These are phyloP conservation scores for Xylaria sp. DNA, from an alignment of 2,329 filamentous ascomycete species.

Conservation along the genomic window DNA sequence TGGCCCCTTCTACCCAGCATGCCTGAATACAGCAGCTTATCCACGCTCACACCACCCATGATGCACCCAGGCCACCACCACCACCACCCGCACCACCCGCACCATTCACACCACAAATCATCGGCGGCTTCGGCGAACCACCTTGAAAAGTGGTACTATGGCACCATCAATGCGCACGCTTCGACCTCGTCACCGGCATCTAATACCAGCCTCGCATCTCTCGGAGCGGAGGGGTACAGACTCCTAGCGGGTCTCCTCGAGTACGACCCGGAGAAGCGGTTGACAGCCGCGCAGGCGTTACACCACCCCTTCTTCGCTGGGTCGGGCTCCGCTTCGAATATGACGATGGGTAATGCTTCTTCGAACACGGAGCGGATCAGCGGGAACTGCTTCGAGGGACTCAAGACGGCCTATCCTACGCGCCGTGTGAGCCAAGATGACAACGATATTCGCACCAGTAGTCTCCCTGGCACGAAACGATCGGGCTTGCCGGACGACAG, in stretches of 20 bases:
- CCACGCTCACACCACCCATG: conserved; percentile 63
- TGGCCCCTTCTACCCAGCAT: conserved; percentile 88
- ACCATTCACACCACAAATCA: conserved; percentile 46
- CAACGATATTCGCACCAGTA: conserved; percentile 92
- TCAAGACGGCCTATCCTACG: conserved; percentile 89
- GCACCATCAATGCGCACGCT: conserved; percentile 70
- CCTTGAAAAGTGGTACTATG: conserved; percentile 85
- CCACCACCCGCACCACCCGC: conserved; percentile 46
- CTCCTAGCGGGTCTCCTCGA: conserved; percentile 85
- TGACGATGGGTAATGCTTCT: conserved; percentile 12
- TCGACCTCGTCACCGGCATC: conserved; percentile 59
- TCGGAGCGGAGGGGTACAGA: conserved; percentile 82
- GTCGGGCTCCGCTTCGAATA: not conserved
- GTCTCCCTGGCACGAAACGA: conserved; percentile 89
- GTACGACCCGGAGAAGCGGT: conserved; percentile 89
- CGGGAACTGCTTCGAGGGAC: conserved; percentile 89
- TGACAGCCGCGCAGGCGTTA: conserved; percentile 90
- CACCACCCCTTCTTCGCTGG: conserved; percentile 83
- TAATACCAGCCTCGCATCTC: conserved; percentile 61
- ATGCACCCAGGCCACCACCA: conserved; percentile 53
- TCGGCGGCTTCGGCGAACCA: conserved; percentile 54
- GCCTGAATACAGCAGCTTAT: conserved; percentile 84
- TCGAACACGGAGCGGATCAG: conserved; percentile 72
- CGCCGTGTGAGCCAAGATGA: conserved; percentile 93
- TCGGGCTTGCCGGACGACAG: conserved; percentile 85